Evolutionary conservation across 225 moss, liverwort and hornwort genomes (phyloP).

Genomic region (Ulota crispa): DNA sequence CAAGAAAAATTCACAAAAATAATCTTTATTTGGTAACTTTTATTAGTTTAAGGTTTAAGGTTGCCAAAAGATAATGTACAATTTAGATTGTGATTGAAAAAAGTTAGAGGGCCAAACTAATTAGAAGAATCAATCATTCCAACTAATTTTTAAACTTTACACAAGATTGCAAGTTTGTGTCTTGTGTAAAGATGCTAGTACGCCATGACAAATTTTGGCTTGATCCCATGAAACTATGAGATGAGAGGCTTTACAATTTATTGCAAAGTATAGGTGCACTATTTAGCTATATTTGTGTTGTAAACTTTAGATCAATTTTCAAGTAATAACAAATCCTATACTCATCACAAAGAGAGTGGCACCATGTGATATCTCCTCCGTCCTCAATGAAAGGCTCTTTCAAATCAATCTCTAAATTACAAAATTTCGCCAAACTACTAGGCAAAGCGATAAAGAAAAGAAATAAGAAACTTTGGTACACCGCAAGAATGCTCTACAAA

Average conservation of each 20-base stretch:
- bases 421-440: not conserved
- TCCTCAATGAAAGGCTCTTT: not conserved
- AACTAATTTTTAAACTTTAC: no score
- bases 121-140: no score
- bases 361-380: not conserved
- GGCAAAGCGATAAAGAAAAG: not conserved
- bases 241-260: no score
- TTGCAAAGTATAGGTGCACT: no score
- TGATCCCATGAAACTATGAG: not conserved
- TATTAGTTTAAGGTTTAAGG: not conserved
- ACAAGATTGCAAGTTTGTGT: not conserved
- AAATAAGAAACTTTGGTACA: not conserved
- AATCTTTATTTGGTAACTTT: not conserved
- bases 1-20: not conserved
- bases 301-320: not conserved
- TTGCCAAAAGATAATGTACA: not conserved
- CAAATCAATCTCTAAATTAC: not conserved
- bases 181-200: not conserved
- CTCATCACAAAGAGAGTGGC: not conserved
- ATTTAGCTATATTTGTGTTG: not conserved
- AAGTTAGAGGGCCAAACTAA: not conserved
- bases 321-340: not conserved
- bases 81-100: not conserved
- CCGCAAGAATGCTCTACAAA: constrained; percentile 19
- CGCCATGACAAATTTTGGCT: not conserved